Evolutionary conservation across 495 filamentous ascomycete genomes (phyloP).

Genomic region (Neurospora sp.): DNA sequence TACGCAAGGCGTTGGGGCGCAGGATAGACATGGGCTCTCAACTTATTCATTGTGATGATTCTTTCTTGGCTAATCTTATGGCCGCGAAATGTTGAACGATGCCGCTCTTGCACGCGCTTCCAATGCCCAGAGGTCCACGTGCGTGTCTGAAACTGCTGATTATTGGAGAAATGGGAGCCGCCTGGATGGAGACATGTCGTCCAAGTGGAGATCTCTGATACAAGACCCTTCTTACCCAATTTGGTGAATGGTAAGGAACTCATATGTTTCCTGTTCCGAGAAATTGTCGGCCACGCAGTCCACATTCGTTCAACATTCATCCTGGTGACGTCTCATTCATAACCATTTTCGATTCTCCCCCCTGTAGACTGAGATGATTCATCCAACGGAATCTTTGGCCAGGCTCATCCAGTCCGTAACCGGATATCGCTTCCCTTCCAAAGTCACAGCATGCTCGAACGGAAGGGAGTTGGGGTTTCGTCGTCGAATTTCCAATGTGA

Average conservation of each 20-base stretch:
- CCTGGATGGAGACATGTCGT: neutral
- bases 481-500: neutral
- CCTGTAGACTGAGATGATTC: neutral
- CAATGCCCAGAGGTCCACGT: neutral
- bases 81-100: neutral
- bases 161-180: neutral
- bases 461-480: neutral
- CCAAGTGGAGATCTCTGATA: neutral
- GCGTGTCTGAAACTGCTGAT: neutral
- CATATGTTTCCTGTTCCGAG: neutral
- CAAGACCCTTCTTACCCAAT: neutral
- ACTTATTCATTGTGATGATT: neutral
- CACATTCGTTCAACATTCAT: neutral
- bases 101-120: neutral
- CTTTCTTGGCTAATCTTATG: neutral
- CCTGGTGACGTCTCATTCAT: neutral
- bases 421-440: neutral
- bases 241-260: neutral
- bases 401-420: neutral
- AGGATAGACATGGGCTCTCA: neutral
- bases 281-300: neutral
- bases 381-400: neutral
- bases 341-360: neutral
- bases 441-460: neutral
- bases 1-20: neutral